Base-by-base conservation (phyloP, 2,329 filamentous ascomycete species). In the Claviceps capensis region DNA sequence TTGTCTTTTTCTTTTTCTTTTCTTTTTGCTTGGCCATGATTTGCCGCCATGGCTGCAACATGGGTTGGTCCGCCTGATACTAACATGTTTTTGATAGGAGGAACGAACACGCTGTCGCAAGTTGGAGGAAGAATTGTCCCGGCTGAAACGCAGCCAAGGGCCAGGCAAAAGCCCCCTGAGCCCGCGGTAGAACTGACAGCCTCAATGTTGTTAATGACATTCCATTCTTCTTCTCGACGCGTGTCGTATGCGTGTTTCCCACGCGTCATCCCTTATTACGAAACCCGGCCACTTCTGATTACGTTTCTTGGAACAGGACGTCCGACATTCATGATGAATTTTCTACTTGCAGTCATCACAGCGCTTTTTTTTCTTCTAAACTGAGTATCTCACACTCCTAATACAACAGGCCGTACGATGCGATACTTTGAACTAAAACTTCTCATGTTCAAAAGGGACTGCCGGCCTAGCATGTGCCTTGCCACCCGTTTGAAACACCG, bases 91-190 rank as follows among this genome's bases (percentile, higher is more conserved):
- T 34, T 34, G 3, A 52, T 52, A 77, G 74, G 73, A 74, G 67
- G 75, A 78, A 56, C 74, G 76, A 60, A 59, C 63, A 53, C 70
- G 65, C 56, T 66, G 68, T 52, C 67, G 75, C 49, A 73, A 69
- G 57, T 62, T 76, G 22, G 75, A 78, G 56, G 75, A 78, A 51
- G 75, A 78, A 60, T 58, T 78, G 34, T 61, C 67, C 34, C 64
- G 68, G 30, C 57, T 77, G 41, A 72, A 65, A 58, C 69, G 70
- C 52, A 63, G 66, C 9, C 65, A 67, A 34, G 72, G 68, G 2
- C 66, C 70, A 1, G 67, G 67, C 57, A 74, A 70, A 59, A 70
- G 64, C 54, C 67, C 71, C 4, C 56, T 72, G 48, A 75, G 68
- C 48, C 71, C 73, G 46, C 62, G 62, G 56, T 62, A 55, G 54